Conservation (phyloP, 2,329 filamentous ascomycete genomes). For the Fusarium praegraminearum region DNA sequence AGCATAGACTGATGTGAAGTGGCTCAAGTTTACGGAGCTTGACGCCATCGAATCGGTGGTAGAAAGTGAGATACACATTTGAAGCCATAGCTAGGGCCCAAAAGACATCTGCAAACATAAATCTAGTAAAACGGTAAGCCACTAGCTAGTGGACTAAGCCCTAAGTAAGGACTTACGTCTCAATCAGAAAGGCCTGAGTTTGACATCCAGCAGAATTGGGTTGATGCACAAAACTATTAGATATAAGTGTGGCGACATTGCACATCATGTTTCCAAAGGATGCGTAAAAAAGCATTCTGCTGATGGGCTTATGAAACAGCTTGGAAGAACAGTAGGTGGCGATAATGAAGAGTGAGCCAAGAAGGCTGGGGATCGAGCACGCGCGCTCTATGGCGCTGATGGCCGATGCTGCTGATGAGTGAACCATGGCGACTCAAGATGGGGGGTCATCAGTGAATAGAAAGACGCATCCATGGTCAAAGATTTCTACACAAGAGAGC, state of each 20-base stretch:
- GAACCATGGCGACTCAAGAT: not conserved
- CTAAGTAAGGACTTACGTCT: not conserved
- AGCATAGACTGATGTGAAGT: conserved; percentile 6
- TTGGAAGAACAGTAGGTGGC: conserved; percentile 12
- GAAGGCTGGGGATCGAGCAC: conserved; percentile 15
- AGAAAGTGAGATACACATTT: conserved; percentile 21
- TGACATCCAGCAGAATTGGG: conserved; percentile 14
- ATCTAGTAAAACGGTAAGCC: not conserved
- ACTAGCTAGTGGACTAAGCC: not conserved
- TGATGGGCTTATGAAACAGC: conserved; percentile 19
- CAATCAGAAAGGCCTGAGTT: conserved; percentile 16
- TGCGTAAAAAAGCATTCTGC: conserved; percentile 18
- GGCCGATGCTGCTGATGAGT: not conserved
- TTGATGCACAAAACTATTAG: not conserved
- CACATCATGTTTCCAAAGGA: conserved; percentile 27
- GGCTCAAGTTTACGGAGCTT: conserved; percentile 10
- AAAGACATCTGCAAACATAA: conserved; percentile 26
- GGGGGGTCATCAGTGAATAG: not conserved
- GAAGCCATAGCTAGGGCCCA: conserved; percentile 17
- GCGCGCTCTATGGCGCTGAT: conserved; percentile 22
- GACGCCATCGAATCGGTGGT: conserved; percentile 2
- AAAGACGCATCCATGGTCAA: not conserved
- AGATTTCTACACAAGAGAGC: not conserved
- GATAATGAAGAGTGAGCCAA: conserved; percentile 14
- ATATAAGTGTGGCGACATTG: conserved; percentile 23